These are phyloP conservation scores for Bullera alba DNA, from an alignment of 768 basidiomycete genomes.

Conservation along the genomic window DNA sequence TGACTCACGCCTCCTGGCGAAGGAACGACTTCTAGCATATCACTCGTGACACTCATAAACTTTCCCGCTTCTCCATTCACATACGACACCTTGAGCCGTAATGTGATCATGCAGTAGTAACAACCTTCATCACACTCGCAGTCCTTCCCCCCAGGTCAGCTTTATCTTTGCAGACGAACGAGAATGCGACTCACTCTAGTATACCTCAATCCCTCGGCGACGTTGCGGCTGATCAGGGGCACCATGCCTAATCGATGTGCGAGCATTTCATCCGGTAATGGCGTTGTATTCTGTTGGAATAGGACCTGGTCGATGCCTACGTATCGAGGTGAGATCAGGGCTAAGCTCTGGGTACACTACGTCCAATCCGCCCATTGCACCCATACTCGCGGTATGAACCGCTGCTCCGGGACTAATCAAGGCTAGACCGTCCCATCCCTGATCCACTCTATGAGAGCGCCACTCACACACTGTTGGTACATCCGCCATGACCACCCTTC, in stretches of 20 bases:
- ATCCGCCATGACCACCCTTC: constrained; percentile 92
- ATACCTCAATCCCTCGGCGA: constrained; percentile 69
- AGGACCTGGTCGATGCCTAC: constrained; percentile 95
- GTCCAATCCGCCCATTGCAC: background rate
- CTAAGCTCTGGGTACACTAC: background rate
- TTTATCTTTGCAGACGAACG: constrained; percentile 47
- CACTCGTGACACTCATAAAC: constrained; percentile 76
- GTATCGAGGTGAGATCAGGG: constrained; percentile 1
- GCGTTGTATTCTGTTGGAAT: constrained; percentile 81
- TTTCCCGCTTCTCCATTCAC: constrained; percentile 54
- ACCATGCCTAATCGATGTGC: constrained; percentile 93
- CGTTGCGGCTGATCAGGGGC: constrained; percentile 77
- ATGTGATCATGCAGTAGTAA: constrained; percentile 72
- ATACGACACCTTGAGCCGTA: constrained; percentile 71
- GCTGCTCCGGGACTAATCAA: too few relatives aligned
- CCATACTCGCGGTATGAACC: too few relatives aligned
- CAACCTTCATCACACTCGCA: constrained; percentile 83
- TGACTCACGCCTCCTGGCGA: constrained; percentile 31
- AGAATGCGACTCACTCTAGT: constrained; percentile 40
- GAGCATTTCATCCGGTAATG: constrained; percentile 93
- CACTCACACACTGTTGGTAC: constrained; percentile 86
- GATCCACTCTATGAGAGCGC: too few relatives aligned
- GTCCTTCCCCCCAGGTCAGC: constrained; percentile 55
- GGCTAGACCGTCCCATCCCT: too few relatives aligned
- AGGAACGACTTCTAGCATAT: constrained; percentile 51